Evolutionary conservation across 2,329 filamentous ascomycete genomes (phyloP), one percentile per base, ranked within the genome.

Genomic region (Calonectria hawksworthii): DNA sequence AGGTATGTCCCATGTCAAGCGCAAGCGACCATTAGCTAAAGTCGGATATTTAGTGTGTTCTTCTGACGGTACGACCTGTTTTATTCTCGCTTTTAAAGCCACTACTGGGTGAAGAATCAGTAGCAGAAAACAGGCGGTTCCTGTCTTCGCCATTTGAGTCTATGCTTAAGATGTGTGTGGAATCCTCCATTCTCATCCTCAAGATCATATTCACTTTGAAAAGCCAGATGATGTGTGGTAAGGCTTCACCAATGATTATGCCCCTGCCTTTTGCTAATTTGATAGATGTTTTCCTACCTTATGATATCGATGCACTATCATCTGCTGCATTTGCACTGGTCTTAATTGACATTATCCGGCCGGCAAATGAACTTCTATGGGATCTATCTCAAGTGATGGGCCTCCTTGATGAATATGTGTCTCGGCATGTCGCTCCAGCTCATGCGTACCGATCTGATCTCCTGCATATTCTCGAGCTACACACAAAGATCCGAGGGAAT

Each of bases 141-240:
- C 76, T 65, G 2, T 64, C 77, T 9, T 52, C 77, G 2, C 77
- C 75, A 6, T 78, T 78, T 28, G 75, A 78, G 36, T 78, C 77
- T 7, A 70, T 78, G 77, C 41, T 78, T 34, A 78, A 70, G 38
- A 78, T 78, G 77, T 77, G 77, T 2, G 77, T 78, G 8, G 73
- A 78, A 18, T 78, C 77, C 18, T 68, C 77, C 0, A 69, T 78
- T 8, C 67, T 67, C 8, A 76, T 78, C 3, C 67, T 78, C 3
- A 78, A 77, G 30, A 79, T 77, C 1, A 79, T 79, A 69, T 76
- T 72, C 8, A 64, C 68, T 23, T 47, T 79, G 23, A 79, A 73
- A 32, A 71, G 68, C 1, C 77, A 79, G 32, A 79, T 77, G 75
- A 78, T 77, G 67, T 78, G 77, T 34, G 44, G 44, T 47, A 4